Conservation (phyloP, 805 yeast species). For the Starmerella sirachaensis region DNA sequence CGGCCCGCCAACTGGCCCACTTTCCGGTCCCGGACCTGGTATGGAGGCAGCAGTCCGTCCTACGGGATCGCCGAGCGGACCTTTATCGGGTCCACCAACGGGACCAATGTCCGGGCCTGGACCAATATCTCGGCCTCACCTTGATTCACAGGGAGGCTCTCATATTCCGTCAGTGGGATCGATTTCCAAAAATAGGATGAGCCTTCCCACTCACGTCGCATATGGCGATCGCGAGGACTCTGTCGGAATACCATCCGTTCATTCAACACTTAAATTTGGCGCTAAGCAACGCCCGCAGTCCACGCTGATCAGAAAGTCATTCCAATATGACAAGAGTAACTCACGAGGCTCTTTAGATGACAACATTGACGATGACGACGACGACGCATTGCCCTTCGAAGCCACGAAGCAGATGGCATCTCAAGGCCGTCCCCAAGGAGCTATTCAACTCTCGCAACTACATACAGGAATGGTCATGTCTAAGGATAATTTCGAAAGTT, state of each 20-base stretch:
- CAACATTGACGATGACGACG: constrained; percentile 14
- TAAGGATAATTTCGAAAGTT: constrained; percentile 21
- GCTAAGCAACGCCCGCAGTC: constrained; percentile 4
- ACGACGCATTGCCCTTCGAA: constrained; percentile 23
- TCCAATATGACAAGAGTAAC: neutral
- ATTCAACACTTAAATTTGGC: constrained; percentile 4
- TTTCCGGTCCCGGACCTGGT: neutral
- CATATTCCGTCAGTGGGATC: too few species aligned
- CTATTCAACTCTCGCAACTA: constrained; percentile 13
- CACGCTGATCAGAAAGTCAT: constrained; percentile 4
- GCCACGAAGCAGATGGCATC: constrained; percentile 20
- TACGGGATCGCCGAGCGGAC: neutral
- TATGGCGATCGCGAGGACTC: neutral
- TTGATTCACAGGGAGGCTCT: neutral
- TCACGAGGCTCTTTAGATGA: neutral
- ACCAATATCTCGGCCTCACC: neutral
- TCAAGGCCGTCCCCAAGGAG: constrained; percentile 14
- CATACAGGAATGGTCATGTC: constrained; percentile 21
- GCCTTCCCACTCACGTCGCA: constrained; percentile 2
- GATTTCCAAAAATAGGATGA: constrained; percentile 1
- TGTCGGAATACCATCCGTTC: constrained; percentile 1
- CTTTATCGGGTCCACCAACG: neutral
- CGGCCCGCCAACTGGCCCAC: constrained; percentile 1
- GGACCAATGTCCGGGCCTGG: neutral
- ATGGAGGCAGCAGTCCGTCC: neutral